These are phyloP conservation scores for Fraxinus baroniana DNA, from an alignment of 305 asterid species.

Conservation along the genomic window DNA sequence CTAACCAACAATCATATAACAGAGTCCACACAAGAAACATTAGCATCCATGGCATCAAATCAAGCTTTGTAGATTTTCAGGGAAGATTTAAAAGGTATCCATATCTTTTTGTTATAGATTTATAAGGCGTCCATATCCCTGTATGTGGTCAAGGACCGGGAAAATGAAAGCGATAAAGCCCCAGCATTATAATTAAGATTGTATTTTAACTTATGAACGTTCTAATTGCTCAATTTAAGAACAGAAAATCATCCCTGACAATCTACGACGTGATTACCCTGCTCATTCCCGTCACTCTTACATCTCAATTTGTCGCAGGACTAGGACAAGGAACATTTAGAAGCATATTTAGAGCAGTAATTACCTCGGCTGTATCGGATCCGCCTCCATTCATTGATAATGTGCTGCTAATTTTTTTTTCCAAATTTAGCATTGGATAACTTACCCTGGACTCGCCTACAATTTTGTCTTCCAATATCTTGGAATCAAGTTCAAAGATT, in stretches of 20 bases:
- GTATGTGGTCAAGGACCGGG: not conserved
- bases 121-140: not conserved
- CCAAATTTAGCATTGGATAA: constrained; percentile 55
- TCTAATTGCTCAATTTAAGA: not conserved
- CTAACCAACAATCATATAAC: not conserved
- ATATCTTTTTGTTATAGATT: not conserved
- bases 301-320: not conserved
- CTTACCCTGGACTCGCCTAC: constrained; percentile 41
- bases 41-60: not conserved
- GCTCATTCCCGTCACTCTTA: not conserved
- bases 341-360: constrained; percentile 14
- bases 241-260: not conserved
- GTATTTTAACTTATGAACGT: not conserved
- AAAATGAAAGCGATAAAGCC: not conserved
- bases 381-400: constrained; percentile 38
- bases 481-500: constrained; percentile 34
- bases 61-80: not conserved
- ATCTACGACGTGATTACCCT: not conserved
- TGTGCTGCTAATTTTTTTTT: constrained; percentile 65
- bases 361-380: constrained; percentile 55
- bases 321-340: not conserved
- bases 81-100: not conserved
- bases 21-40: not conserved
- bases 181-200: not conserved
- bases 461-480: constrained; percentile 39